Evolutionary conservation across 2,329 filamentous ascomycete species (phyloP).

Genomic region (Fusarium sp.): DNA sequence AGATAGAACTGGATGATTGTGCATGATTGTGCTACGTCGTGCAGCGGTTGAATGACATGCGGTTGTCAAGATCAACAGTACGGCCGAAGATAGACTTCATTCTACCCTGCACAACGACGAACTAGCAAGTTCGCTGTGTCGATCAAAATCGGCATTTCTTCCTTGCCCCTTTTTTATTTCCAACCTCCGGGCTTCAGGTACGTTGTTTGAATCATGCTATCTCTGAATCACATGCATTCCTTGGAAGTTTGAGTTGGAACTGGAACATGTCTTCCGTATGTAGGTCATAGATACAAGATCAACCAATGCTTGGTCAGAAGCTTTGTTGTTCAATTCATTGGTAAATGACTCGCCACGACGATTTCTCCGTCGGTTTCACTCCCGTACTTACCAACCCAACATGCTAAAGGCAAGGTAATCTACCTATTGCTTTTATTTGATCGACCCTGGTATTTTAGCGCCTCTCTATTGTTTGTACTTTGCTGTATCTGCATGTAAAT

Average conservation of each 20-base stretch:
- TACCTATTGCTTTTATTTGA: background rate
- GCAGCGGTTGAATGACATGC: conserved; percentile 22
- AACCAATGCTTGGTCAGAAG: background rate
- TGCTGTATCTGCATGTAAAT: conserved; percentile 41
- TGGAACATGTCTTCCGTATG: background rate
- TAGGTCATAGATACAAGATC: background rate
- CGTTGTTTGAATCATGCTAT: conserved; percentile 23
- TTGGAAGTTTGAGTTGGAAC: background rate
- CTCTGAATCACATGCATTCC: conserved; percentile 34
- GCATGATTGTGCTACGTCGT: conserved; percentile 22
- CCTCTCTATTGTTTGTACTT: conserved; percentile 28
- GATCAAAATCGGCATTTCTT: conserved; percentile 40
- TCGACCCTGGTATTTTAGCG: conserved; percentile 25
- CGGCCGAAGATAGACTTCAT: conserved; percentile 35
- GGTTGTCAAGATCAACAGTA: conserved; percentile 29
- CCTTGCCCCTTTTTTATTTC: conserved; percentile 30
- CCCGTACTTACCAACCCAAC: conserved; percentile 18
- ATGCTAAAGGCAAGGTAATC: background rate
- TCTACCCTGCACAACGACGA: conserved; percentile 24
- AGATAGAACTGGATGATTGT: conserved; percentile 5
- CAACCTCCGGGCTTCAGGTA: conserved; percentile 3
- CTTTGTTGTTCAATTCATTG: conserved; percentile 11
- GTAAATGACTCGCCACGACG: conserved; percentile 35
- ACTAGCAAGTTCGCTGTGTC: conserved; percentile 33
- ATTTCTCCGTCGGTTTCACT: conserved; percentile 22